phyloP scores from a whole-genome alignment of 805 yeast species.

The Torulaspora franciscae region DNA sequence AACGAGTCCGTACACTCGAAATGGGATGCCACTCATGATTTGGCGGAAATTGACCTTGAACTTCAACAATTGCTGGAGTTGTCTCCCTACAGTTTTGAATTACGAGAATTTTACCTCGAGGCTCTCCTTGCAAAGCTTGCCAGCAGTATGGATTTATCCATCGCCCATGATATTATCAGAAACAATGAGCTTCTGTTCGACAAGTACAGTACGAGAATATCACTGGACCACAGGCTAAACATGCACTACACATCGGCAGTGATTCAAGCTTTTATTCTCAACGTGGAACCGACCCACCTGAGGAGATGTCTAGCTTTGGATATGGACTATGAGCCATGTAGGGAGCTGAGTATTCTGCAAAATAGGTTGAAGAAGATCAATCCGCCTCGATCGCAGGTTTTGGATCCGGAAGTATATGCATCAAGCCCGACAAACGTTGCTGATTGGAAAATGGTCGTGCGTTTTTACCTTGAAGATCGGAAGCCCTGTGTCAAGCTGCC shows the following conservation, averaged over 20 bases:
- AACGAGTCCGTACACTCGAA: constrained; percentile 14
- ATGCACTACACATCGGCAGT: constrained; percentile 33
- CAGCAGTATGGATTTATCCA: constrained; percentile 26
- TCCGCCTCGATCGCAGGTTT: constrained; percentile 39
- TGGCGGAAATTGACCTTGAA: constrained; percentile 27
- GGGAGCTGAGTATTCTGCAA: constrained; percentile 48
- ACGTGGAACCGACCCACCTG: constrained; percentile 48
- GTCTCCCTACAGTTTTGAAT: constrained; percentile 42
- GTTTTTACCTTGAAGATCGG: constrained; percentile 43
- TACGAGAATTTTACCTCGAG: constrained; percentile 28
- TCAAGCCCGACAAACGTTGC: constrained; percentile 31
- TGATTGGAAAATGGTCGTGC: constrained; percentile 36
- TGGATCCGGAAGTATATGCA: constrained; percentile 42
- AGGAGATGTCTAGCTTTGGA: constrained; percentile 72
- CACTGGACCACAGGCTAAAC: constrained; percentile 27
- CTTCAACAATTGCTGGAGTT: constrained; percentile 36
- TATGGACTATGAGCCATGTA: constrained; percentile 64
- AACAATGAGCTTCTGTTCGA: constrained; percentile 26
- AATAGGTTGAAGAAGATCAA: constrained; percentile 39
- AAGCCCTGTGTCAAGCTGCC: constrained; percentile 31
- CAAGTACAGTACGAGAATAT: constrained; percentile 25
- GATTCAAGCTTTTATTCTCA: constrained; percentile 47
- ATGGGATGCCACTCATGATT: constrained; percentile 13
- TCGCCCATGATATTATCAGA: constrained; percentile 23
- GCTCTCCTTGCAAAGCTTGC: constrained; percentile 20